Conservation (phyloP, 2,329 filamentous ascomycete genomes). For the Colletotrichum spinosum region DNA sequence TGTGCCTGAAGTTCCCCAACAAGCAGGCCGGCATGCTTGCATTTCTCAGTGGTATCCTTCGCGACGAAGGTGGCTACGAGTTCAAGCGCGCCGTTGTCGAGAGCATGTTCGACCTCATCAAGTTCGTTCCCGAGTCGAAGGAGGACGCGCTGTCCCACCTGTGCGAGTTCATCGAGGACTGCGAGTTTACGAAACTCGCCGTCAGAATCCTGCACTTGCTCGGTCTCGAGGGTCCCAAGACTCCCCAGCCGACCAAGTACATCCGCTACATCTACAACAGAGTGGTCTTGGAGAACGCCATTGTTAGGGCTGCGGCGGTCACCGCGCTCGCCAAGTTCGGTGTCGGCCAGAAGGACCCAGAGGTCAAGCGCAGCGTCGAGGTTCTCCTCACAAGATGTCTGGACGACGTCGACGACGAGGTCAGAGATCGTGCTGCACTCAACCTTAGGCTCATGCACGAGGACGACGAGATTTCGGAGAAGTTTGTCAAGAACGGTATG, state of each 20-base stretch:
- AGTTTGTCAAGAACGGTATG: slow-evolving; percentile 93
- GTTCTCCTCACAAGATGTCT: slow-evolving; percentile 93
- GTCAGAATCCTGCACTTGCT: slow-evolving; percentile 95
- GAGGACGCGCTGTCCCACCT: slow-evolving; percentile 90
- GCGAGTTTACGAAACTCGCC: slow-evolving; percentile 97
- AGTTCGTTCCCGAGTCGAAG: slow-evolving; percentile 92
- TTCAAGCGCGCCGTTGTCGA: slow-evolving; percentile 98
- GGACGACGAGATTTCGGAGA: slow-evolving; percentile 85
- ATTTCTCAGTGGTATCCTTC: slow-evolving; percentile 95
- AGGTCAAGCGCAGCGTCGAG: slow-evolving; percentile 95
- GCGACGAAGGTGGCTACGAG: slow-evolving; percentile 97
- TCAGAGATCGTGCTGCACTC: slow-evolving; percentile 92
- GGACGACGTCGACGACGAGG: slow-evolving; percentile 97
- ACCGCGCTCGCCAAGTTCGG: slow-evolving; percentile 97
- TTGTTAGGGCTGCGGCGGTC: slow-evolving; percentile 93
- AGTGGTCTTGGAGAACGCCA: slow-evolving; percentile 95
- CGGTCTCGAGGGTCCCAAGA: slow-evolving; percentile 94
- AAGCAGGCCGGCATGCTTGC: slow-evolving; percentile 98
- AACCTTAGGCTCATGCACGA: slow-evolving; percentile 94
- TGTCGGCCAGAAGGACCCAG: slow-evolving; percentile 93
- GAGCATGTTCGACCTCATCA: slow-evolving; percentile 99
- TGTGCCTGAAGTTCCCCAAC: slow-evolving; percentile 97
- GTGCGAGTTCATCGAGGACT: slow-evolving; percentile 99
- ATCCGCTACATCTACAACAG: slow-evolving; percentile 99
- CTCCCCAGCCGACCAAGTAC: slow-evolving; percentile 96